These are phyloP conservation scores for Austroboletus rostrupii DNA, from an alignment of 1,284 basidiomycete genomes.

Conservation along the genomic window DNA sequence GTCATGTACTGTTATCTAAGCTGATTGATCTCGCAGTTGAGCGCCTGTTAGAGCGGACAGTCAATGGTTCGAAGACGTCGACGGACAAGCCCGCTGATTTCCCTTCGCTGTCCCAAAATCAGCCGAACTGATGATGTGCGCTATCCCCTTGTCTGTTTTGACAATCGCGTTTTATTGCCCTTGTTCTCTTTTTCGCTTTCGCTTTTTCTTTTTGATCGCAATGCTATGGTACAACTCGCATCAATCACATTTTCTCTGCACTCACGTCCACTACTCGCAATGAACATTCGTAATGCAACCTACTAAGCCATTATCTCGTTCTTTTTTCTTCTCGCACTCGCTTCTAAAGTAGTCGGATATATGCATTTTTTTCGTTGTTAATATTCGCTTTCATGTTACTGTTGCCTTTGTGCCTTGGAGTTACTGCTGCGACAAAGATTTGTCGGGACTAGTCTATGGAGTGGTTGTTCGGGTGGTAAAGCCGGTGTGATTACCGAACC, in stretches of 20 bases:
- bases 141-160: slow-evolving; percentile 3
- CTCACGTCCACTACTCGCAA: slow-evolving; percentile 32
- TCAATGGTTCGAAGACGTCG: slow-evolving; percentile 22
- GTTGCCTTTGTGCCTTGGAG: slow-evolving; percentile 2
- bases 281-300: slow-evolving; percentile 38
- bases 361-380: slow-evolving; percentile 18
- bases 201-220: slow-evolving; percentile 24
- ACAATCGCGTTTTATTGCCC: slow-evolving; percentile 8
- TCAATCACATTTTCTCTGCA: slow-evolving; percentile 29
- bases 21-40: slow-evolving; percentile 48
- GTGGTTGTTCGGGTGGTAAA: not conserved
- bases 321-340: slow-evolving; percentile 10
- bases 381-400: slow-evolving; percentile 10
- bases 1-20: not conserved
- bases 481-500: slow-evolving; percentile 13
- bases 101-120: slow-evolving; percentile 24
- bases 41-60: slow-evolving; percentile 52
- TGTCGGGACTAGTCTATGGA: slow-evolving; percentile 9
- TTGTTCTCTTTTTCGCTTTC: slow-evolving; percentile 13
- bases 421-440: slow-evolving; percentile 1
- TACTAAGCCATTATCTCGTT: slow-evolving; percentile 22
- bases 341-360: slow-evolving; percentile 26
- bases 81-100: slow-evolving; percentile 31
- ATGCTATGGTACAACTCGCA: slow-evolving; percentile 37
- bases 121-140: slow-evolving; percentile 15